These are phyloP conservation scores for Cryptococcus sp. DNA, from an alignment of 1,284 basidiomycete genomes.

Conservation along the genomic window DNA sequence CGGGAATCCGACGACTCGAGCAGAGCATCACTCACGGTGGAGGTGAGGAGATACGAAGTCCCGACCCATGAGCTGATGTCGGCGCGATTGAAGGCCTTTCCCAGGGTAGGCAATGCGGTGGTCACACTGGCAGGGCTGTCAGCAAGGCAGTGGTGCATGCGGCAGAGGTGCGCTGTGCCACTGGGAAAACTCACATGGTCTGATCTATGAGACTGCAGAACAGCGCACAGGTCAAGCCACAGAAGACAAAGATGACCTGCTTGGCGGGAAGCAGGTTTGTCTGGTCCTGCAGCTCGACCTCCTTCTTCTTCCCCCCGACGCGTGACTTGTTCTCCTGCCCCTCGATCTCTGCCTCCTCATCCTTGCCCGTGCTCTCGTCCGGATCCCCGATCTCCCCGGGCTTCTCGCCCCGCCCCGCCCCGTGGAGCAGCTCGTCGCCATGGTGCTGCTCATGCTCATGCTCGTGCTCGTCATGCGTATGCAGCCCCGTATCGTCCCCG, in stretches of 20 bases:
- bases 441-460: slow-evolving; percentile 12
- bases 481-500: slow-evolving; percentile 8
- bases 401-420: neutral
- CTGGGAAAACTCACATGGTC: slow-evolving; percentile 46
- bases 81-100: slow-evolving; percentile 64
- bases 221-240: slow-evolving; percentile 54
- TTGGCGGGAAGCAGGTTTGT: slow-evolving; percentile 69
- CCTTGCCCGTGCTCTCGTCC: slow-evolving; percentile 1
- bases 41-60: slow-evolving; percentile 42
- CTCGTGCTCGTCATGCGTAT: slow-evolving; percentile 38
- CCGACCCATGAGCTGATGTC: slow-evolving; percentile 65
- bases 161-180: too few relatives aligned
- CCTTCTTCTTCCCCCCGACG: slow-evolving; percentile 27
- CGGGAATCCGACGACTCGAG: neutral
- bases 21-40: slow-evolving; percentile 23
- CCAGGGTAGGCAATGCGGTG: slow-evolving; percentile 66
- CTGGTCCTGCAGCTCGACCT: slow-evolving; percentile 61
- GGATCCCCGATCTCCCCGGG: neutral
- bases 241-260: slow-evolving; percentile 63
- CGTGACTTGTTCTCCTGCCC: slow-evolving; percentile 5
- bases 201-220: slow-evolving; percentile 58
- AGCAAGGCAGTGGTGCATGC: slow-evolving; percentile 54
- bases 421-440: neutral
- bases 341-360: slow-evolving; percentile 15
- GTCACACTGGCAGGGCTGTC: slow-evolving; percentile 57